Conservation (phyloP, 2,329 filamentous ascomycete species). For the Tolypocladium sp. region DNA sequence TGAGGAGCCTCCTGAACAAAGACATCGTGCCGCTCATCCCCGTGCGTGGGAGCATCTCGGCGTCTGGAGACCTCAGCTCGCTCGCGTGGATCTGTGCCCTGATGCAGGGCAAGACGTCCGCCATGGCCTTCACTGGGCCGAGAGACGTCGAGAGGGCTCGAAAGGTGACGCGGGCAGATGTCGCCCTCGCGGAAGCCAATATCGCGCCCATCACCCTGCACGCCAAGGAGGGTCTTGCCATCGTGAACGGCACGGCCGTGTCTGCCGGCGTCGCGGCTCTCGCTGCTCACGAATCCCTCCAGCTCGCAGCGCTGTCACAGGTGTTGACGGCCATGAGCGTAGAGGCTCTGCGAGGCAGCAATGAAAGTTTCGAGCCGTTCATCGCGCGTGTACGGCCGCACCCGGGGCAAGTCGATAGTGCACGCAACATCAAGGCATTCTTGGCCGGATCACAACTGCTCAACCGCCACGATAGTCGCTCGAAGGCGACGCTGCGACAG, state of each 20-base stretch:
- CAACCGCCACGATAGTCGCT: slow-evolving; percentile 2
- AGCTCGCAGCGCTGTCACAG: slow-evolving; percentile 39
- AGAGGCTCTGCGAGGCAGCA: slow-evolving; percentile 44
- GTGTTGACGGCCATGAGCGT: slow-evolving; percentile 46
- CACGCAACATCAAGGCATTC: slow-evolving; percentile 37
- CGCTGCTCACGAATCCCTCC: slow-evolving; percentile 30
- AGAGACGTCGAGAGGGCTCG: slow-evolving; percentile 7
- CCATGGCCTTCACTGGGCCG: not conserved
- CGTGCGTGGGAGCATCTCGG: slow-evolving; percentile 40
- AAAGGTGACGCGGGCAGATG: slow-evolving; percentile 3
- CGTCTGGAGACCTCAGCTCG: slow-evolving; percentile 41
- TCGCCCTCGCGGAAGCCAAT: slow-evolving; percentile 11
- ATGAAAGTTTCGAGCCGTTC: slow-evolving; percentile 44
- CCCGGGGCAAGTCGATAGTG: slow-evolving; percentile 43
- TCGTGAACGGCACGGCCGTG: slow-evolving; percentile 26
- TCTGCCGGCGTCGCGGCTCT: slow-evolving; percentile 10
- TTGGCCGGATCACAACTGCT: slow-evolving; percentile 31
- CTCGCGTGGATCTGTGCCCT: slow-evolving; percentile 34
- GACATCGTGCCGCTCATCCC: slow-evolving; percentile 36
- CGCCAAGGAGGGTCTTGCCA: slow-evolving; percentile 26
- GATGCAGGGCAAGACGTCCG: slow-evolving; percentile 16
- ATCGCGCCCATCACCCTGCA: slow-evolving; percentile 17
- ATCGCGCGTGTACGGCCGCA: slow-evolving; percentile 45
- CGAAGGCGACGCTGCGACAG: slow-evolving; percentile 22
- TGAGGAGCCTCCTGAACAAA: slow-evolving; percentile 34